phyloP scores from a whole-genome alignment of 371 early-diverging fungal genomes.

The Mucor piriformis region DNA sequence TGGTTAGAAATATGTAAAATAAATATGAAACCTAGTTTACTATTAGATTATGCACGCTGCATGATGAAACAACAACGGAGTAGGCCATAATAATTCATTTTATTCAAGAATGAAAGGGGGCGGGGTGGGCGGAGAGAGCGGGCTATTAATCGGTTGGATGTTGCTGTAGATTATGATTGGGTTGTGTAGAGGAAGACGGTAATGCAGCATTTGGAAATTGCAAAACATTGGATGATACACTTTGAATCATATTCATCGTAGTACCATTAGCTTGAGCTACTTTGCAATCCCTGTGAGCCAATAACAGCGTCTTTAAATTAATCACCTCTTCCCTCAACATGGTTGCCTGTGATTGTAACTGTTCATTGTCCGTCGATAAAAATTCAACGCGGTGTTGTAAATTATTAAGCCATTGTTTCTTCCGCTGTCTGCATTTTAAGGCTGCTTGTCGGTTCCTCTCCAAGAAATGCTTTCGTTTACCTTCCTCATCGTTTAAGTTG shows the following conservation, averaged over 20 bases:
- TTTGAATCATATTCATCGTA: slow-evolving; percentile 11
- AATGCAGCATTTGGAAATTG: not conserved
- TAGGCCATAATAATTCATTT: not conserved
- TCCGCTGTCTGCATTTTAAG: slow-evolving; percentile 86
- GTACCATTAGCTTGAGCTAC: slow-evolving; percentile 68
- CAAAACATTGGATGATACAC: not conserved
- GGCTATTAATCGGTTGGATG: not conserved
- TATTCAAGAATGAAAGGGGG: not conserved
- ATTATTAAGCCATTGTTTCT: slow-evolving; percentile 82
- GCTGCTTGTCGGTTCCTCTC: slow-evolving; percentile 86
- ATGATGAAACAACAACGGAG: too few species aligned
- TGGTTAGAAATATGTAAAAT: not conserved
- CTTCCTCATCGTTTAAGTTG: slow-evolving; percentile 17
- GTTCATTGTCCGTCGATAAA: slow-evolving; percentile 73
- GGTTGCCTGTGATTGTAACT: slow-evolving; percentile 66
- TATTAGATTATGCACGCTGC: too few species aligned
- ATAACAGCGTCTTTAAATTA: slow-evolving; percentile 71
- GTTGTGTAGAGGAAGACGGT: not conserved
- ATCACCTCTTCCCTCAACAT: slow-evolving; percentile 72
- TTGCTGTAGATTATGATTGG: too few species aligned
- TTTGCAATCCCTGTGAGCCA: slow-evolving; percentile 79
- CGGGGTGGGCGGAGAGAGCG: not conserved
- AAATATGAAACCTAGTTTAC: not conserved
- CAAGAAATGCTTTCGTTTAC: slow-evolving; percentile 71
- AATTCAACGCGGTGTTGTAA: slow-evolving; percentile 78